These are phyloP conservation scores for Plectosphaerella plurivora DNA, from an alignment of 2,329 filamentous ascomycete species.

Conservation along the genomic window DNA sequence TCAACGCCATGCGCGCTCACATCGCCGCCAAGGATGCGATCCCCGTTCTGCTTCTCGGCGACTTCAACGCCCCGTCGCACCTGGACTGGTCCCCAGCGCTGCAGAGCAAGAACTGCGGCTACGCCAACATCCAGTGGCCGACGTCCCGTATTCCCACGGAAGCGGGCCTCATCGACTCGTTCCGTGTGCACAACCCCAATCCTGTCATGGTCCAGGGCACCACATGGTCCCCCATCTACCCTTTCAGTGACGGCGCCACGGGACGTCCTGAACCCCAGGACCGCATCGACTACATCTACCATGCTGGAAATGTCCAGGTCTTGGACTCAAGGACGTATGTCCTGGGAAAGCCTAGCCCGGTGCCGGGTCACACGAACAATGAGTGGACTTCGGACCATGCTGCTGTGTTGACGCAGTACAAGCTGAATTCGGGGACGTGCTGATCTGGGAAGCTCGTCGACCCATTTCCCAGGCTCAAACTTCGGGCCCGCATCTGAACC, in stretches of 20 bases:
- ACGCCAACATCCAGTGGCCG: constrained; percentile 29
- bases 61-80: constrained; percentile 40
- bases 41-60: constrained; percentile 32
- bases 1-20: constrained; percentile 24
- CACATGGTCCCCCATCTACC: constrained; percentile 36
- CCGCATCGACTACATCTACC: constrained; percentile 37
- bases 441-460: background rate
- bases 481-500: too few species aligned
- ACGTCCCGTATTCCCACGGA: constrained; percentile 28
- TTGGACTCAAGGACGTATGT: constrained; percentile 23
- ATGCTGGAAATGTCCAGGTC: constrained; percentile 27
- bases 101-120: constrained; percentile 29
- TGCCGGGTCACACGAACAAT: constrained; percentile 29
- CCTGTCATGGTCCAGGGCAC: constrained; percentile 24
- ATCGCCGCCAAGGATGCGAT: constrained; percentile 22
- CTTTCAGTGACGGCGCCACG: constrained; percentile 19
- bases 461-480: too few species aligned
- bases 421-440: background rate
- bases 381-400: constrained; percentile 37
- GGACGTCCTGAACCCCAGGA: constrained; percentile 29
- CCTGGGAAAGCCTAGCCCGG: constrained; percentile 25
- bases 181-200: constrained; percentile 29
- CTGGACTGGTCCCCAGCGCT: constrained; percentile 32
- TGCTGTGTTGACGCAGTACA: background rate
- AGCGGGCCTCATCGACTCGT: constrained; percentile 33